Evolutionary conservation across 306 rosid species (phyloP), one percentile per base, ranked within the genome.

Genomic region (Pterocarpus macrocarpus): DNA sequence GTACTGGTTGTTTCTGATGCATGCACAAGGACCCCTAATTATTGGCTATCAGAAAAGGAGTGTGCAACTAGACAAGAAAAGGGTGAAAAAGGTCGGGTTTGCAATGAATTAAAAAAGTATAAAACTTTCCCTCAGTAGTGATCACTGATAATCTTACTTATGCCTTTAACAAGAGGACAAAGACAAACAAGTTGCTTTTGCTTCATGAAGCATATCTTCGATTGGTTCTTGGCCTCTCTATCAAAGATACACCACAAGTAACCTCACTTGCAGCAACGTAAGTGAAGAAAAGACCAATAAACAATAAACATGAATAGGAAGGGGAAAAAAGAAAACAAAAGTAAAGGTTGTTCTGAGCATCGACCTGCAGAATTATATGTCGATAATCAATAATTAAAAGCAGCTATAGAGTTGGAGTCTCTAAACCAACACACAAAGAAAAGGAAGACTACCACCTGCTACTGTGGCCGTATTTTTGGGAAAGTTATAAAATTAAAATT

Each of bases 201-300:
- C 74, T 57, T 47, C 16, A 8, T 64, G 86, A 86, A 74, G 55
- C 80, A 61, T 75, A 50, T 81, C 69, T 66, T 69, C 78, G 64
- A 65, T 66, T 82, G 70, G 62, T 61, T 83, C 64, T 64, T 63
- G 61, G 39, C 71, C 33, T 73, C 67, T 76, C 56, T 28, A 49
- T 32, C 38, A 71, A 74, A 80, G 77, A 69, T 45, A 67, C 38
- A 39, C 39, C 68, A 52, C 79, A 66, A 61, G 79, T 64, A 53
- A 71, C 49, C 47, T 83, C 79, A 77, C 81, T 80, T 62, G 90
- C 85, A 80, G 91, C 76, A 80, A 84, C 41, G 56, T 73, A 75
- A 64, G 82, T 15, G 76, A 33, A 35, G 52, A 64, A 39, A 52
- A 38, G 79, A 34, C 73, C 56, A 38, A 75, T 28, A 71, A 80